Evolutionary conservation across 2,329 filamentous ascomycete genomes (phyloP).

Genomic region (Talaromyces islandicus): DNA sequence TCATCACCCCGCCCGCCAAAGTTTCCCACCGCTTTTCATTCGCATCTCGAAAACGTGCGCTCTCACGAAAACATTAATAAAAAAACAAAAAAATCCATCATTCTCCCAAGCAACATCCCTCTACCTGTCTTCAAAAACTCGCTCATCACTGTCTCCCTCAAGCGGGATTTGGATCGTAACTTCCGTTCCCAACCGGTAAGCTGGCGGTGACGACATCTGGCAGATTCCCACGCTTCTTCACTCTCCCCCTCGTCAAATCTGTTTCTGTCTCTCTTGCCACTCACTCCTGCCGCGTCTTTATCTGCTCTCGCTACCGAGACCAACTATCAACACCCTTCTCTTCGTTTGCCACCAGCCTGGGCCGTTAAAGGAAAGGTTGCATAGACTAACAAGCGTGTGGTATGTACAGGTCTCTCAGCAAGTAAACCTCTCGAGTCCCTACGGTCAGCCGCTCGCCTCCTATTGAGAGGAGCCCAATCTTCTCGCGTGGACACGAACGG

Average conservation of each 20-base stretch:
- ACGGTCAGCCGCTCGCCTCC: background rate
- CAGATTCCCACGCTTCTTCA: background rate
- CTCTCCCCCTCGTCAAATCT: background rate
- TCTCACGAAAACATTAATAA: too few relatives aligned
- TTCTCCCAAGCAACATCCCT: background rate
- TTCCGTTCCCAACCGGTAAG: background rate
- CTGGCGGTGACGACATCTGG: background rate
- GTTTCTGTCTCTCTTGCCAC: background rate
- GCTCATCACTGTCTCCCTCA: background rate
- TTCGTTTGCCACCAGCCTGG: background rate
- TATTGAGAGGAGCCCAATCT: background rate
- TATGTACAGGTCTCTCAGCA: background rate
- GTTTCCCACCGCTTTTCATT: background rate
- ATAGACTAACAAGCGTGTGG: background rate
- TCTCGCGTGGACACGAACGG: slow-evolving; percentile 19
- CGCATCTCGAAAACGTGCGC: background rate
- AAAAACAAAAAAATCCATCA: background rate
- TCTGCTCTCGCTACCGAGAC: too few relatives aligned
- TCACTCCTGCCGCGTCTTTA: background rate
- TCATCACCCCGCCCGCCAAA: background rate
- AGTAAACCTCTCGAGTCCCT: background rate
- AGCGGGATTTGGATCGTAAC: background rate
- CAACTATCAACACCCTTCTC: background rate
- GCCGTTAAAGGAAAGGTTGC: background rate
- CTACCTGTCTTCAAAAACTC: background rate